These are phyloP conservation scores for Odonthalia washingtoniensis DNA, from an alignment of 31 red algal species.

Conservation along the genomic window DNA sequence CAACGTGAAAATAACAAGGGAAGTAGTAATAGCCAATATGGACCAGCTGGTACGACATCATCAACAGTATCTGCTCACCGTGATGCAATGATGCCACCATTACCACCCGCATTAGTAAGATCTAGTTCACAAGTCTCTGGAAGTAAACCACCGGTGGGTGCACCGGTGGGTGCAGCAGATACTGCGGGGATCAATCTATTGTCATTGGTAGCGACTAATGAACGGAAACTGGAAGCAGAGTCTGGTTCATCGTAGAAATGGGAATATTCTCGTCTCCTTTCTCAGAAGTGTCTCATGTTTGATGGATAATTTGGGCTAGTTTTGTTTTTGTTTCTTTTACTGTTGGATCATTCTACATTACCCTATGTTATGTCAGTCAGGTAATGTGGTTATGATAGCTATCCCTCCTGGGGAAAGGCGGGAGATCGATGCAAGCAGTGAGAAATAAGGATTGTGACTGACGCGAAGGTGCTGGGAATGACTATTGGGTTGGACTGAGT, in stretches of 20 bases:
- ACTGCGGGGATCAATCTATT: conserved; percentile 59
- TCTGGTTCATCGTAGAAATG: background rate
- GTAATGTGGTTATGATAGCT: no score
- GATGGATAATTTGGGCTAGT: no score
- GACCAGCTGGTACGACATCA: background rate
- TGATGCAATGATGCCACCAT: background rate
- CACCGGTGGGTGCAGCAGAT: conserved; percentile 28
- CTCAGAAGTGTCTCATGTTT: no score
- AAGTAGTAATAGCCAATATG: no score
- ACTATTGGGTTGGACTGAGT: no score
- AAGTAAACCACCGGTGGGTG: conserved; percentile 40
- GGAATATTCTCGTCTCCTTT: background rate
- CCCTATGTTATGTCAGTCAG: no score
- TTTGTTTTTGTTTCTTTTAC: no score
- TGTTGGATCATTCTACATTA: no score
- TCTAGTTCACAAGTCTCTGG: conserved; percentile 16
- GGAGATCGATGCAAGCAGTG: no score
- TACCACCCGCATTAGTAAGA: background rate
- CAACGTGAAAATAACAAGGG: background rate
- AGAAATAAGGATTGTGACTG: no score
- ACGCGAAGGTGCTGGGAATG: no score
- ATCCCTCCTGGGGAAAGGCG: no score
- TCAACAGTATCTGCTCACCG: background rate
- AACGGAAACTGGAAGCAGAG: conserved; percentile 54
- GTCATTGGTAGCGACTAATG: conserved; percentile 54